A percentile compares a stretch with the other conserved stretches of the same genome.
These are phyloP conservation scores for Juncus effusus DNA, from an alignment of 176 grass and related monocot species.

Conservation along the genomic window DNA sequence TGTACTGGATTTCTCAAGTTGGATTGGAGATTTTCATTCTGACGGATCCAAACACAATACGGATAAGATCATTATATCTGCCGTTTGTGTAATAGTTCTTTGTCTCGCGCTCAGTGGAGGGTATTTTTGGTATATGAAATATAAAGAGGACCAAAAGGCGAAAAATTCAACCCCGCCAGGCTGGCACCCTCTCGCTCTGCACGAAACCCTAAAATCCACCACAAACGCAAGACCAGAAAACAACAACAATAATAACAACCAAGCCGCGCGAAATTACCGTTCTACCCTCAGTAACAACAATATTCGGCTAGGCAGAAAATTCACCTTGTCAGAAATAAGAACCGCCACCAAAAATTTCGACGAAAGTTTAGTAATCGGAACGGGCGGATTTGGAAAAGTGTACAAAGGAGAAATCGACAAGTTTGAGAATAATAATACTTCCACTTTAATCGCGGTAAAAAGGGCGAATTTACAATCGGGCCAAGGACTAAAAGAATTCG, in stretches of 20 bases:
- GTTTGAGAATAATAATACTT: constrained; percentile 3
- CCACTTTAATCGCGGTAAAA: constrained; percentile 67
- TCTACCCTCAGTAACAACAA: constrained; percentile 43
- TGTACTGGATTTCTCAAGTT: constrained; percentile 56
- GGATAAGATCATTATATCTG: no score
- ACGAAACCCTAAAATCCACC: constrained; percentile 83
- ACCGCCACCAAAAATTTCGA: constrained; percentile 83
- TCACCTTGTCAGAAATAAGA: constrained; percentile 69
- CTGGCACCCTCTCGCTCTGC: constrained; percentile 86
- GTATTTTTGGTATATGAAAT: constrained; percentile 51
- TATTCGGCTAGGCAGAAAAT: constrained; percentile 51
- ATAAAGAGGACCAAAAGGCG: constrained; percentile 43
- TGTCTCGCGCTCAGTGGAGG: constrained; percentile 35
- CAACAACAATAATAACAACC: not conserved
- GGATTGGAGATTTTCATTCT: constrained; percentile 12
- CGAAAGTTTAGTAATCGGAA: constrained; percentile 70
- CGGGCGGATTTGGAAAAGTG: constrained; percentile 92
- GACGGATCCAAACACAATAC: constrained; percentile 31
- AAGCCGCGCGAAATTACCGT: constrained; percentile 33
- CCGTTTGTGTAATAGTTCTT: constrained; percentile 37
- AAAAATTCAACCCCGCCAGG: constrained; percentile 55
- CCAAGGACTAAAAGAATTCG: constrained; percentile 86
- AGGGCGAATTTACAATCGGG: constrained; percentile 65
- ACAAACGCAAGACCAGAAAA: constrained; percentile 51
- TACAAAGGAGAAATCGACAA: constrained; percentile 72